Evolutionary conservation across 1,284 basidiomycete genomes (phyloP).

Genomic region (Pisolithus thermaeus): DNA sequence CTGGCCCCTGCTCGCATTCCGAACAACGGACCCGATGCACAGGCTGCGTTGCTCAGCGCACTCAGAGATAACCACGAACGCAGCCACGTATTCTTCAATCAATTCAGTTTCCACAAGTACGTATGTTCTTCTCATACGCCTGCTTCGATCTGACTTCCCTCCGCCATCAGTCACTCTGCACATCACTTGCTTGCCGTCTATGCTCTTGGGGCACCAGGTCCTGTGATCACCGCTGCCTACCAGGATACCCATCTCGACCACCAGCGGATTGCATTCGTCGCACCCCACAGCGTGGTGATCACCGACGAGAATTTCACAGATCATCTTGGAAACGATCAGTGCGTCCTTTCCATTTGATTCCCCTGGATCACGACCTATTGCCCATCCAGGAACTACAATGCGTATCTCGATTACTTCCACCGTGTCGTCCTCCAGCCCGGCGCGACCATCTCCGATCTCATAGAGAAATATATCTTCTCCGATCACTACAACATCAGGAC

Average conservation of each 20-base stretch:
- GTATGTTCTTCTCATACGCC: conserved; percentile 20
- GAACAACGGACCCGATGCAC: conserved; percentile 45
- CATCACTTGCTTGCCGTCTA: conserved; percentile 39
- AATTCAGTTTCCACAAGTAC: conserved; percentile 55
- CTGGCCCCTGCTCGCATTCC: conserved; percentile 35
- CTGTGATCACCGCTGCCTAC: conserved; percentile 37
- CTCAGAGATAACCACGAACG: conserved; percentile 53
- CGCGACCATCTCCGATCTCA: conserved; percentile 15
- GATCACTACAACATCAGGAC: conserved; percentile 21
- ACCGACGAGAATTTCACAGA: conserved; percentile 35
- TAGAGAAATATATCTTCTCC: conserved; percentile 26
- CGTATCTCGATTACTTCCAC: conserved; percentile 32
- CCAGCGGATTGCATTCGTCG: conserved; percentile 31
- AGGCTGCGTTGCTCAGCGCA: conserved; percentile 35
- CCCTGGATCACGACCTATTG: not conserved
- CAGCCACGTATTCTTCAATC: conserved; percentile 60
- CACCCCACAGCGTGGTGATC: conserved; percentile 27
- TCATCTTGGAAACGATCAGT: conserved; percentile 39
- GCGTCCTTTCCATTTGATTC: conserved; percentile 1
- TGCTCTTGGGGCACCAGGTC: conserved; percentile 35
- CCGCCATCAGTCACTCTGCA: conserved; percentile 32
- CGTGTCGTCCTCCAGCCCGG: conserved; percentile 25
- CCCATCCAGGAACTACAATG: conserved; percentile 27
- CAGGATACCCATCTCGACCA: conserved; percentile 26
- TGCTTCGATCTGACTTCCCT: conserved; percentile 1